These are phyloP conservation scores for Starmerella bombi DNA, from an alignment of 805 yeast genomes.

Conservation along the genomic window DNA sequence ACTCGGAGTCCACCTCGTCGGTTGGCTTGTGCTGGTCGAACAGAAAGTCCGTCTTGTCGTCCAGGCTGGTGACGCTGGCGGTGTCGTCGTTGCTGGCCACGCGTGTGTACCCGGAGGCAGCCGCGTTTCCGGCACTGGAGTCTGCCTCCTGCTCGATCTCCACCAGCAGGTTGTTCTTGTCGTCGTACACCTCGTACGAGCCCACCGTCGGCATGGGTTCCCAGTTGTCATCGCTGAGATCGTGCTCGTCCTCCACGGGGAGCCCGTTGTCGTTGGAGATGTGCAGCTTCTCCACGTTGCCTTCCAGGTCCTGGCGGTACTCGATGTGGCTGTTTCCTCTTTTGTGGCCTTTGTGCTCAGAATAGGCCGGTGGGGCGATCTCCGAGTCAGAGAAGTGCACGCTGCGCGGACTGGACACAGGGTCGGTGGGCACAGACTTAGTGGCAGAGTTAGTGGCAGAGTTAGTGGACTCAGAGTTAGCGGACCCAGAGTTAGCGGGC, in stretches of 20 bases:
- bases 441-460: too few species aligned
- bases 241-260: slow-evolving; percentile 11
- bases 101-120: slow-evolving; percentile 70
- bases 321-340: slow-evolving; percentile 15
- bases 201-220: slow-evolving; percentile 76
- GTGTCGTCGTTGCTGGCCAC: slow-evolving; percentile 51
- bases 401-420: neutral
- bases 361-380: neutral
- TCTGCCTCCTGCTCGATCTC: slow-evolving; percentile 20
- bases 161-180: slow-evolving; percentile 38
- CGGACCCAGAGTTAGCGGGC: too few species aligned
- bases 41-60: slow-evolving; percentile 43
- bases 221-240: slow-evolving; percentile 51
- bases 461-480: too few species aligned
- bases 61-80: slow-evolving; percentile 41
- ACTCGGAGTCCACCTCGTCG: slow-evolving; percentile 36
- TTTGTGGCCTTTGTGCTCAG: slow-evolving; percentile 1
- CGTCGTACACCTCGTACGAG: slow-evolving; percentile 63
- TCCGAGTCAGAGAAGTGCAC: neutral
- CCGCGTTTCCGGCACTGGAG: slow-evolving; percentile 27
- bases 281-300: slow-evolving; percentile 16
- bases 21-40: slow-evolving; percentile 35
- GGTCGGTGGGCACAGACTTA: neutral
- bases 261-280: slow-evolving; percentile 12
- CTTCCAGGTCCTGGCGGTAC: slow-evolving; percentile 19